phyloP scores from a whole-genome alignment of 2,329 filamentous ascomycete genomes.

The Paraphoma chrysanthemicola region DNA sequence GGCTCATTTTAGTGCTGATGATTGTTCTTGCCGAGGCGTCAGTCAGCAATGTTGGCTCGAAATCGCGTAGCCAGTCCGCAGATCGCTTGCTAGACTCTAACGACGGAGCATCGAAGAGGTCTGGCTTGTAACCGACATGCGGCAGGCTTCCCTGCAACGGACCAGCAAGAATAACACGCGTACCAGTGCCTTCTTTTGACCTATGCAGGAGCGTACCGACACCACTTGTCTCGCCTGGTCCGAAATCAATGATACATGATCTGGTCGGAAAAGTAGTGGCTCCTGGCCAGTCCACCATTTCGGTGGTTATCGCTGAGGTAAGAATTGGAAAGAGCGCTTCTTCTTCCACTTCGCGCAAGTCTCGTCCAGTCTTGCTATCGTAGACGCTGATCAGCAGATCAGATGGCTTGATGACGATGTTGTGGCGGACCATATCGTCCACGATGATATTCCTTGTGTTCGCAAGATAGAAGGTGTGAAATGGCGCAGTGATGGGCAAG shows the following conservation, averaged over 20 bases:
- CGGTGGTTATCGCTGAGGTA: constrained; percentile 17
- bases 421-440: constrained; percentile 15
- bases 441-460: constrained; percentile 8
- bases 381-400: constrained; percentile 24
- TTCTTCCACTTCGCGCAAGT: constrained; percentile 17
- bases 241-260: constrained; percentile 29
- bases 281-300: constrained; percentile 25
- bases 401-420: constrained; percentile 19
- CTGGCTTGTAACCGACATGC: constrained; percentile 21
- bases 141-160: constrained; percentile 10
- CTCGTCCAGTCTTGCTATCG: constrained; percentile 19
- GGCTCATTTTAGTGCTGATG: constrained; percentile 68
- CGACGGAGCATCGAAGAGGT: constrained; percentile 16
- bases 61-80: constrained; percentile 18
- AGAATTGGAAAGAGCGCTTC: constrained; percentile 24
- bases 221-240: constrained; percentile 26
- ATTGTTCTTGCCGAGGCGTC: constrained; percentile 12
- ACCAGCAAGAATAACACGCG: constrained; percentile 23
- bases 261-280: constrained; percentile 19
- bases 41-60: constrained; percentile 12
- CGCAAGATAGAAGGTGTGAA: constrained; percentile 48
- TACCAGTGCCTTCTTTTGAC: constrained; percentile 21
- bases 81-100: constrained; percentile 5
- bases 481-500: constrained; percentile 51
- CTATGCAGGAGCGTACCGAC: constrained; percentile 23